These are phyloP conservation scores for Thelonectria blattea DNA, from an alignment of 2,329 filamentous ascomycete genomes.

Conservation along the genomic window DNA sequence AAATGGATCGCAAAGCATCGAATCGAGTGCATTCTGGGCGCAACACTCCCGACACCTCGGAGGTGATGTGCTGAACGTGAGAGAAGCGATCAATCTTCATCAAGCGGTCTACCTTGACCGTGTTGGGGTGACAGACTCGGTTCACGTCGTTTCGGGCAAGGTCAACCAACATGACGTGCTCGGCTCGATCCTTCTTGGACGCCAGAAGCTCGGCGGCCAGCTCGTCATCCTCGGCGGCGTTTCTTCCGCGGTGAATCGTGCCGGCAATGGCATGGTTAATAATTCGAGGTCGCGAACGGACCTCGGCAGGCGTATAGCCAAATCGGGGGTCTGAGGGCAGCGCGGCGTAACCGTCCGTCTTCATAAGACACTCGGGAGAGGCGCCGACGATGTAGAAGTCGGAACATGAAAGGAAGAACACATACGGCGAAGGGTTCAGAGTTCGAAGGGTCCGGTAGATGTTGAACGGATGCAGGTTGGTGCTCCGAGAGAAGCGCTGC, in stretches of 20 bases:
- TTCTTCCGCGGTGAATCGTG: conserved; percentile 82
- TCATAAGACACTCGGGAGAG: conserved; percentile 92
- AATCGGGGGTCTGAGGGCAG: conserved; percentile 35
- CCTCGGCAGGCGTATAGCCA: conserved; percentile 34
- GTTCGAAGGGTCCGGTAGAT: conserved; percentile 95
- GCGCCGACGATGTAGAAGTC: conserved; percentile 96
- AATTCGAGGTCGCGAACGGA: conserved; percentile 77
- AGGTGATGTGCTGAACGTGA: conserved; percentile 96
- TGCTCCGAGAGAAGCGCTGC: conserved; percentile 89
- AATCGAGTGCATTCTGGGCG: conserved; percentile 85
- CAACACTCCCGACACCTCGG: conserved; percentile 91
- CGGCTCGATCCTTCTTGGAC: conserved; percentile 83
- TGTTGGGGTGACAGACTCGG: conserved; percentile 88
- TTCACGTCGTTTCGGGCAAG: conserved; percentile 96
- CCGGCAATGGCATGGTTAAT: conserved; percentile 98
- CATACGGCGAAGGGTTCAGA: conserved; percentile 96
- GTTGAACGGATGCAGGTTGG: conserved; percentile 93
- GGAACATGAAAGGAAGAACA: conserved; percentile 92
- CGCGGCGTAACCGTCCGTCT: conserved; percentile 53
- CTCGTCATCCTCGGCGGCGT: conserved; percentile 81
- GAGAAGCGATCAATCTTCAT: conserved; percentile 96
- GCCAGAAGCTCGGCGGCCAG: conserved; percentile 67
- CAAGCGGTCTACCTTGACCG: conserved; percentile 87
- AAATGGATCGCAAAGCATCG: conserved; percentile 95
- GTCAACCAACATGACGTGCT: conserved; percentile 98